Conservation (phyloP, 2,329 filamentous ascomycete species). For the Venturia aucupariae region DNA sequence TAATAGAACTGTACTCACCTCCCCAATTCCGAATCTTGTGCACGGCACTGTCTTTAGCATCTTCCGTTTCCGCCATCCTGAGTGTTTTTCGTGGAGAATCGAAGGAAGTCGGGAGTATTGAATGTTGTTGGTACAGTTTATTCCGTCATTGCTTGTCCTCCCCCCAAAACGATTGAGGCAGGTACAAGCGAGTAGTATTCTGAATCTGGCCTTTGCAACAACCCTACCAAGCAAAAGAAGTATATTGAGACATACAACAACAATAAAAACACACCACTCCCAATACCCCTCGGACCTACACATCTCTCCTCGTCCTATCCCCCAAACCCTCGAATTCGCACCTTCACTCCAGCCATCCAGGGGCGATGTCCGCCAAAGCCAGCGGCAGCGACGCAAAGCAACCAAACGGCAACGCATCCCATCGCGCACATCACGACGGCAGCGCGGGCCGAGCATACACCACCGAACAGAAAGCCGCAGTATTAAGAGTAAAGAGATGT, state of each 20-base stretch:
- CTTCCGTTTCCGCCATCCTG: slow-evolving; percentile 32
- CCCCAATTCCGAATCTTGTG: slow-evolving; percentile 17
- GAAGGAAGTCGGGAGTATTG: neutral
- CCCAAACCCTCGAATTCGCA: slow-evolving; percentile 13
- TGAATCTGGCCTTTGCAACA: neutral
- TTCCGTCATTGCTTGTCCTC: neutral
- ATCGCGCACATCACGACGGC: slow-evolving; percentile 64
- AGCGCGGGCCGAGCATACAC: slow-evolving; percentile 73
- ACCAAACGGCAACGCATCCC: slow-evolving; percentile 28
- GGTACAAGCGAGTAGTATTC: neutral
- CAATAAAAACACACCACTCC: neutral
- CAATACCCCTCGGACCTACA: neutral
- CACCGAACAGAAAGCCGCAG: slow-evolving; percentile 81
- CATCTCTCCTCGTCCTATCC: neutral
- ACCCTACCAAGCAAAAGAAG: neutral
- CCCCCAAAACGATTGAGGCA: neutral
- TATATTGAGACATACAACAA: slow-evolving; percentile 7
- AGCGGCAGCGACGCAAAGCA: slow-evolving; percentile 32
- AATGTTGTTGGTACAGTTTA: neutral
- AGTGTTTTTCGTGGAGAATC: neutral
- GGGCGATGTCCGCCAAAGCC: slow-evolving; percentile 34
- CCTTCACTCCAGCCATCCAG: neutral
- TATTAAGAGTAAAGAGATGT: slow-evolving; percentile 80
- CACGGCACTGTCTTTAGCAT: slow-evolving; percentile 20
- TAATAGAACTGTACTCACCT: slow-evolving; percentile 14